Evolutionary conservation across 2,329 filamentous ascomycete species (phyloP).

Genomic region (Akanthomyces muscarius): DNA sequence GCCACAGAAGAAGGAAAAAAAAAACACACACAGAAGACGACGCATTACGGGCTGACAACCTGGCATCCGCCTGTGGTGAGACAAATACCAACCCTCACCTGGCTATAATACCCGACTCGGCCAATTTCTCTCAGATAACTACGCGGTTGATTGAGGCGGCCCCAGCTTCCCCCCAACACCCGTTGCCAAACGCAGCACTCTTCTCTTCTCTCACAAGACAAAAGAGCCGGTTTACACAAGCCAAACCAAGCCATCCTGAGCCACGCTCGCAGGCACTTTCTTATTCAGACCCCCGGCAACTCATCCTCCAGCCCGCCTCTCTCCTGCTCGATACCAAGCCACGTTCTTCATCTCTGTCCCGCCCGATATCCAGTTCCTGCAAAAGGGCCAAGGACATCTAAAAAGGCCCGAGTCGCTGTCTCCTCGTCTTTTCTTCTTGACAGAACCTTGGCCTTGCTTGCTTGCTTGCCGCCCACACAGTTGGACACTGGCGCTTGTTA

Average conservation of each 20-base stretch:
- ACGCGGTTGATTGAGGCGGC: neutral
- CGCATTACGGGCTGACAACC: neutral
- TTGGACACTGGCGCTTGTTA: neutral
- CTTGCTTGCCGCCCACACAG: neutral
- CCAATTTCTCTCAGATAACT: neutral
- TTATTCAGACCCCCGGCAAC: neutral
- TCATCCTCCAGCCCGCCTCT: neutral
- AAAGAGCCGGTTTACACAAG: neutral
- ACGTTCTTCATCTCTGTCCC: neutral
- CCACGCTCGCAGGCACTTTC: neutral
- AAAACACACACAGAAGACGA: neutral
- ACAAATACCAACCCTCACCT: conserved; percentile 3
- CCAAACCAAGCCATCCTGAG: neutral
- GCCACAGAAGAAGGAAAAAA: neutral
- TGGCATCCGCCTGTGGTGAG: conserved; percentile 1
- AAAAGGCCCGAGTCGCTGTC: neutral
- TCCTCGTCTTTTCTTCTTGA: neutral
- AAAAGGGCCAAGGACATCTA: neutral
- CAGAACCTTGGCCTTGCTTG: neutral
- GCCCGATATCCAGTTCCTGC: neutral
- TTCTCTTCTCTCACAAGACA: neutral
- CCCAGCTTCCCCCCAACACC: neutral
- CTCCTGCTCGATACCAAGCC: neutral
- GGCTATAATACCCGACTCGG: conserved; percentile 11
- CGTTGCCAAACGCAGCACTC: neutral